A percentile compares a stretch with the other conserved stretches of the same genome.
Evolutionary conservation across 1,139 yeast genomes (phyloP).

Genomic region (Saccharomyces pastorianus): DNA sequence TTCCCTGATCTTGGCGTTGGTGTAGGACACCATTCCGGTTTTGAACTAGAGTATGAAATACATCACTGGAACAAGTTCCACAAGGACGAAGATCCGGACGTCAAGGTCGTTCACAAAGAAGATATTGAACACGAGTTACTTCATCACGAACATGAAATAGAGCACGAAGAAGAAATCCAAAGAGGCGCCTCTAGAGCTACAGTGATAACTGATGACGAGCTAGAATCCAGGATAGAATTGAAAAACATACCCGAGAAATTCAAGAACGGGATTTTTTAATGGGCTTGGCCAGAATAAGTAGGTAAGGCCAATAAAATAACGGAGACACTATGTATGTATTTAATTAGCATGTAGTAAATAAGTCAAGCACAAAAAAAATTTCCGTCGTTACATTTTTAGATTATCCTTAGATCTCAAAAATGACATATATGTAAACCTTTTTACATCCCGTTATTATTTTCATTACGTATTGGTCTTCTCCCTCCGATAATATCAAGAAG

Average conservation of each 20-base stretch:
- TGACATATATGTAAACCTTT: too few relatives aligned
- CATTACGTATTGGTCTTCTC: not conserved
- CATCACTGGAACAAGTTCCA: slow-evolving; percentile 93
- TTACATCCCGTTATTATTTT: not conserved
- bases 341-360: not conserved
- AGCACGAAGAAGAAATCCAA: slow-evolving; percentile 53
- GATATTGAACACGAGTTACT: slow-evolving; percentile 83
- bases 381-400: not conserved
- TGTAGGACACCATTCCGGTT: slow-evolving; percentile 92
- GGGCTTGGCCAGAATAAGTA: not conserved
- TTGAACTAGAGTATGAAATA: slow-evolving; percentile 85
- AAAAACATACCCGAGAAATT: slow-evolving; percentile 35
- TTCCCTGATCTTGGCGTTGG: slow-evolving; percentile 93
- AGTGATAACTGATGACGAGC: slow-evolving; percentile 36
- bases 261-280: slow-evolving; percentile 25
- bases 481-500: not conserved
- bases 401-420: too few relatives aligned
- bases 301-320: not conserved
- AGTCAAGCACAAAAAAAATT: not conserved
- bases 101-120: slow-evolving; percentile 70
- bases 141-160: slow-evolving; percentile 82
- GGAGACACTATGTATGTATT: not conserved
- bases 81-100: slow-evolving; percentile 73
- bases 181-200: slow-evolving; percentile 35
- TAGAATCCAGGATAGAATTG: slow-evolving; percentile 32